phyloP scores from a whole-genome alignment of 2,329 filamentous ascomycete genomes.

The Boeremia exigua region DNA sequence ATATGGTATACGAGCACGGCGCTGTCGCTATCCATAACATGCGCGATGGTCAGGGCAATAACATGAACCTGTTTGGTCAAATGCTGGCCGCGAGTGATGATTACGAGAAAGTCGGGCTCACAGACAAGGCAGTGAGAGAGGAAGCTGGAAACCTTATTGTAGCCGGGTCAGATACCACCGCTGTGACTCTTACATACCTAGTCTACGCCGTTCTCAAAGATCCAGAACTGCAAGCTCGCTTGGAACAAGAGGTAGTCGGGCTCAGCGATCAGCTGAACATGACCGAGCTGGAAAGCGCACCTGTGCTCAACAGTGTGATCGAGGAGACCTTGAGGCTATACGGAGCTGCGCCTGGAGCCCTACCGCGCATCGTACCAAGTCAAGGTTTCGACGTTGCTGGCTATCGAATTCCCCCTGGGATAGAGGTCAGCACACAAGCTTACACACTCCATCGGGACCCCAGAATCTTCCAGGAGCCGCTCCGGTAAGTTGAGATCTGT shows the following conservation, averaged over 20 bases:
- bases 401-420: conserved; percentile 45
- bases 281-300: conserved; percentile 36
- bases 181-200: conserved; percentile 42
- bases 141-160: conserved; percentile 43
- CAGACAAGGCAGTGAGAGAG: conserved; percentile 34
- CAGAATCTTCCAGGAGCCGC: conserved; percentile 27
- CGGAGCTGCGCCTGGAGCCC: conserved; percentile 42
- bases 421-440: conserved; percentile 47
- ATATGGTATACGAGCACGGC: conserved; percentile 19
- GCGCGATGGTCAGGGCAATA: conserved; percentile 20
- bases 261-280: conserved; percentile 24
- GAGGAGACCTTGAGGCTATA: conserved; percentile 50
- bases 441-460: conserved; percentile 49
- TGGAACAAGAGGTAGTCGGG: conserved; percentile 32
- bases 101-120: conserved; percentile 30
- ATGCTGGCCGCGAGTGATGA: conserved; percentile 22
- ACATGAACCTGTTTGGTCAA: conserved; percentile 24
- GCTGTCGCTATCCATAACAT: conserved; percentile 25
- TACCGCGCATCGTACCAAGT: conserved; percentile 45
- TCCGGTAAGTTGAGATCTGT: conserved; percentile 23
- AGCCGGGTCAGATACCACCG: conserved; percentile 46
- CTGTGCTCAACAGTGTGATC: conserved; percentile 46
- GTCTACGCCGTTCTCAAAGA: conserved; percentile 41
- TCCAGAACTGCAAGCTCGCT: conserved; percentile 22
- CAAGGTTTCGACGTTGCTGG: conserved; percentile 44